A percentile compares a stretch with the other conserved stretches of the same genome.
These are phyloP conservation scores for Calonectria ilicicola DNA, from an alignment of 2,329 filamentous ascomycete genomes.

Conservation along the genomic window DNA sequence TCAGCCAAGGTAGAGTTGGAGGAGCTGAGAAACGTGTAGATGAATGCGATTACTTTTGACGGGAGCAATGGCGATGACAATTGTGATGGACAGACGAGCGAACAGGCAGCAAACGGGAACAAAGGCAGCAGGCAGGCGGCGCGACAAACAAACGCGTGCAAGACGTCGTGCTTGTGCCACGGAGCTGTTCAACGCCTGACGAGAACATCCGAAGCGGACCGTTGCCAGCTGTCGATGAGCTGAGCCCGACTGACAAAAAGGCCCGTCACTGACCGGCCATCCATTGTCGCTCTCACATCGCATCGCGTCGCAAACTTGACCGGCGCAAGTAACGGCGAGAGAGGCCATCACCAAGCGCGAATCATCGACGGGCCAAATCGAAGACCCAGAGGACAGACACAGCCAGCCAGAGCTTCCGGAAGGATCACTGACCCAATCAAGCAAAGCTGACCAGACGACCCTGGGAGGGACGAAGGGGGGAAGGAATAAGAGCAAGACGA, in stretches of 20 bases:
- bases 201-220: slow-evolving; percentile 3
- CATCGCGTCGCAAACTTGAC: slow-evolving; percentile 10
- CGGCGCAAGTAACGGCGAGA: slow-evolving; percentile 29
- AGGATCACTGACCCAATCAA: slow-evolving; percentile 18
- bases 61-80: background rate
- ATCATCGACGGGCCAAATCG: slow-evolving; percentile 26
- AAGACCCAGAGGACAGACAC: background rate
- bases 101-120: background rate
- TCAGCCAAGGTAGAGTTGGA: background rate
- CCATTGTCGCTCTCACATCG: slow-evolving; percentile 12
- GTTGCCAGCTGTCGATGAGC: slow-evolving; percentile 19
- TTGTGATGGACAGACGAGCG: background rate
- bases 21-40: background rate
- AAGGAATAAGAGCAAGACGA: background rate
- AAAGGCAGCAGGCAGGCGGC: background rate
- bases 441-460: background rate
- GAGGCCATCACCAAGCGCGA: slow-evolving; percentile 27
- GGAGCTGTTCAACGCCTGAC: slow-evolving; percentile 1
- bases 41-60: slow-evolving; percentile 16
- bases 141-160: slow-evolving; percentile 21
- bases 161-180: slow-evolving; percentile 20
- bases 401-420: background rate
- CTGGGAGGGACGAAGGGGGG: background rate
- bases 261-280: background rate
- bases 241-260: background rate